phyloP scores from a whole-genome alignment of 306 rosid genomes.

The Hylodesmum podocarpum region DNA sequence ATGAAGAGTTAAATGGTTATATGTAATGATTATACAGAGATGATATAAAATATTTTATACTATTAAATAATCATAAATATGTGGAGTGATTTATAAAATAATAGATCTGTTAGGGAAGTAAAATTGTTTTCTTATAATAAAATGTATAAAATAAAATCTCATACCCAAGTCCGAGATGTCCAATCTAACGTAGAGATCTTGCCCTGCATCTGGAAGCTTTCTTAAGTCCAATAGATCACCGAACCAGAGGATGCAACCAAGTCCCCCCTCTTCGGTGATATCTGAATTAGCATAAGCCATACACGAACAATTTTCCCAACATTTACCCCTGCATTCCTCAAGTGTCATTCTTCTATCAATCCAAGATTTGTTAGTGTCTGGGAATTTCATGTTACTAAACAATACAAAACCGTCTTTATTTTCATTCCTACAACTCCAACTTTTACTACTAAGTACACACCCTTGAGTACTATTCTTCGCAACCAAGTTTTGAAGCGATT shows the following conservation, averaged over 20 bases:
- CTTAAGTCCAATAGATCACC: slow-evolving; percentile 51
- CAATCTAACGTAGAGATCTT: slow-evolving; percentile 42
- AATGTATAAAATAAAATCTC: background rate
- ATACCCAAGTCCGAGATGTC: slow-evolving; percentile 44
- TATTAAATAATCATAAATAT: too few species aligned
- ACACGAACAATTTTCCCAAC: slow-evolving; percentile 56
- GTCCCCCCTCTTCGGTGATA: slow-evolving; percentile 32
- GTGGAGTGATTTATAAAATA: too few species aligned
- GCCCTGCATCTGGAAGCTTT: slow-evolving; percentile 29
- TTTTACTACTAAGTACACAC: slow-evolving; percentile 28
- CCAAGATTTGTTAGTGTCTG: slow-evolving; percentile 47
- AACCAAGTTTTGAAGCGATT: slow-evolving; percentile 30
- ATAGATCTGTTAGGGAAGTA: too few species aligned
- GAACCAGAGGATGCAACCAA: slow-evolving; percentile 57
- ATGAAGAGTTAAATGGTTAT: too few species aligned
- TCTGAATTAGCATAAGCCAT: slow-evolving; percentile 44
- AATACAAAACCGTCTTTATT: slow-evolving; percentile 39
- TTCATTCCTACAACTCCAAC: slow-evolving; percentile 31
- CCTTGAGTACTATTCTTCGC: slow-evolving; percentile 33
- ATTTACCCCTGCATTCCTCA: slow-evolving; percentile 45
- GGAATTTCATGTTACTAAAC: slow-evolving; percentile 35
- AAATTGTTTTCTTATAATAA: too few species aligned
- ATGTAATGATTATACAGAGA: too few species aligned
- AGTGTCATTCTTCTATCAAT: slow-evolving; percentile 35
- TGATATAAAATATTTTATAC: too few species aligned